Conservation (phyloP, 768 basidiomycete genomes). For the Kwoniella shandongensis region DNA sequence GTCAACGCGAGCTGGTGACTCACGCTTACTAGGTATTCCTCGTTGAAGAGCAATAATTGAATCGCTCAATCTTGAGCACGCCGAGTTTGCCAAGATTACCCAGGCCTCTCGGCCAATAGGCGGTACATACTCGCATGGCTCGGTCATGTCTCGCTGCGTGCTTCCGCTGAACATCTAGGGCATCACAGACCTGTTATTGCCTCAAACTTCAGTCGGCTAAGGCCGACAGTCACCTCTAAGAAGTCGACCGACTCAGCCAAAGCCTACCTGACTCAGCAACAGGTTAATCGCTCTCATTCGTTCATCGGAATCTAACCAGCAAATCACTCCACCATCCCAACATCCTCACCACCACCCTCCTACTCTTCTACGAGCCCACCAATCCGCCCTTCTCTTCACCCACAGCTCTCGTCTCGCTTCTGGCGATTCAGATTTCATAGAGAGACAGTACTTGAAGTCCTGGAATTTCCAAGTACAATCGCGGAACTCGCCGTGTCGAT, state of each 20-base stretch:
- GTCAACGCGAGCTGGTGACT: slow-evolving; percentile 86
- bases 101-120: slow-evolving; percentile 74
- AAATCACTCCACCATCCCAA: slow-evolving; percentile 87
- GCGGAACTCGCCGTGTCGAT: slow-evolving; percentile 74
- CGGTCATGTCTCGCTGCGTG: slow-evolving; percentile 84
- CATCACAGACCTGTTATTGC: slow-evolving; percentile 90
- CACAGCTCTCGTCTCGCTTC: slow-evolving; percentile 78
- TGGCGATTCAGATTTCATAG: slow-evolving; percentile 71
- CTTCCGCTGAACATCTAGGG: slow-evolving; percentile 87
- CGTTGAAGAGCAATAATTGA: slow-evolving; percentile 90
- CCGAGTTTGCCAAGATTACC: slow-evolving; percentile 77
- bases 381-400: slow-evolving; percentile 83
- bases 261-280: slow-evolving; percentile 82
- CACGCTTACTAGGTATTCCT: slow-evolving; percentile 85
- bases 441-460: slow-evolving; percentile 94
- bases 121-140: slow-evolving; percentile 75
- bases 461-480: slow-evolving; percentile 76
- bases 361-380: slow-evolving; percentile 82
- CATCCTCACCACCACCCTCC: slow-evolving; percentile 85
- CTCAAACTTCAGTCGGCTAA: slow-evolving; percentile 81
- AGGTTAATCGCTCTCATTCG: slow-evolving; percentile 90
- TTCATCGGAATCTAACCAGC: slow-evolving; percentile 94
- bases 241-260: slow-evolving; percentile 71
- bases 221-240: slow-evolving; percentile 82
- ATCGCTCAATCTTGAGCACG: slow-evolving; percentile 85